phyloP scores from a whole-genome alignment of 805 yeast species.

The Sugiyamaella smithiae region DNA sequence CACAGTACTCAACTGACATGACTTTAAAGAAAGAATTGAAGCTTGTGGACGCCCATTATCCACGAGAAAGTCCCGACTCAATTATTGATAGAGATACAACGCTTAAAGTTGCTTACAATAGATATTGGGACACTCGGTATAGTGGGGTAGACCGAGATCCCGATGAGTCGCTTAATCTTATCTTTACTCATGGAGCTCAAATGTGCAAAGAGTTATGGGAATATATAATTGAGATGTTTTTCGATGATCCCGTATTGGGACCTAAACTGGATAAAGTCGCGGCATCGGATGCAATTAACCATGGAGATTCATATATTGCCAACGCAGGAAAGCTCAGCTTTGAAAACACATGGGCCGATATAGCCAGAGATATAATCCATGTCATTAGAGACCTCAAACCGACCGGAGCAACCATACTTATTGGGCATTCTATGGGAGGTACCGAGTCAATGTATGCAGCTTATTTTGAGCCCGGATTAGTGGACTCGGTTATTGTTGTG shows the following conservation, averaged over 20 bases:
- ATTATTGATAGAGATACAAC: conserved; percentile 42
- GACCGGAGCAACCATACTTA: conserved; percentile 41
- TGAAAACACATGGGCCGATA: conserved; percentile 61
- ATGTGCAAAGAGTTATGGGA: conserved; percentile 65
- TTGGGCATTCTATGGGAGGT: conserved; percentile 81
- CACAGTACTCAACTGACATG: too few relatives aligned
- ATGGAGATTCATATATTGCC: conserved; percentile 64
- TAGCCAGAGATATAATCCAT: conserved; percentile 53
- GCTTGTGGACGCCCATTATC: conserved; percentile 33
- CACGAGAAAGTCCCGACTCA: conserved; percentile 37
- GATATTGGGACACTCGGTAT: conserved; percentile 31
- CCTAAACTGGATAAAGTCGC: conserved; percentile 39
- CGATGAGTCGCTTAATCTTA: conserved; percentile 41
- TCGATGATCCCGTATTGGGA: conserved; percentile 24
- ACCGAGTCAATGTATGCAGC: conserved; percentile 48
- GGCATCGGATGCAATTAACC: conserved; percentile 56
- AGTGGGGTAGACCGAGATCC: not conserved
- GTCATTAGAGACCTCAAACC: conserved; percentile 37
- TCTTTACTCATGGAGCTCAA: conserved; percentile 60
- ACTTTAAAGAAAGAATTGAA: not conserved
- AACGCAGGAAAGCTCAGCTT: conserved; percentile 58
- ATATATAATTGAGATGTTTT: conserved; percentile 48
- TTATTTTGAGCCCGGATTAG: conserved; percentile 48
- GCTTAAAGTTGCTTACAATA: conserved; percentile 48
- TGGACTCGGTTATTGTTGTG: conserved; percentile 51